A percentile compares a stretch with the other conserved stretches of the same genome.
phyloP scores from a whole-genome alignment of 495 filamentous ascomycete genomes.

The Penicillium nucicola region DNA sequence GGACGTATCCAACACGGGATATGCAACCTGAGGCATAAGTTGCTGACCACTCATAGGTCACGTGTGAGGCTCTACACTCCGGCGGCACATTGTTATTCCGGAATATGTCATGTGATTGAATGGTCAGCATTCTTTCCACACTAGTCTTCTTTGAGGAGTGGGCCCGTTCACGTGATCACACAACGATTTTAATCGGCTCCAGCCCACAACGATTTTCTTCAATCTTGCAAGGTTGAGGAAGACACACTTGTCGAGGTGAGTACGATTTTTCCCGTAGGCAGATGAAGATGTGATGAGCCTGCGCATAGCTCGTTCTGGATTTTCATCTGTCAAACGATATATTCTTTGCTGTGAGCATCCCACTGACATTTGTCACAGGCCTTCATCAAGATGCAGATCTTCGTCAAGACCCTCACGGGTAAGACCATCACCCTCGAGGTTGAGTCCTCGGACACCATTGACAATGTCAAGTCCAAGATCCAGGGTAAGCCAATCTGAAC shows the following conservation, averaged over 20 bases:
- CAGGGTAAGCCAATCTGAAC: slow-evolving; percentile 50
- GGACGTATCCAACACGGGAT: slow-evolving; percentile 8
- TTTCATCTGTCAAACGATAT: background rate
- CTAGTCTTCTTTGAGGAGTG: background rate
- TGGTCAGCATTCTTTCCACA: background rate
- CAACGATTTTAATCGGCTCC: slow-evolving; percentile 45
- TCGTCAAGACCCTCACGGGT: slow-evolving; percentile 99
- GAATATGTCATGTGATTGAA: slow-evolving; percentile 2
- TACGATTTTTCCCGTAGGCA: background rate
- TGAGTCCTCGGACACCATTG: slow-evolving; percentile 98
- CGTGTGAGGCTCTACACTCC: background rate
- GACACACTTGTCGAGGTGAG: slow-evolving; percentile 57
- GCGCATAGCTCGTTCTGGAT: background rate
- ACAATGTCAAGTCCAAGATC: slow-evolving; percentile 98
- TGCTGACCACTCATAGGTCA: background rate
- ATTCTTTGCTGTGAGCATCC: background rate
- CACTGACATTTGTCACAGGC: slow-evolving; percentile 33
- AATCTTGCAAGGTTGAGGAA: slow-evolving; percentile 53
- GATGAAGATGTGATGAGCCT: slow-evolving; percentile 3
- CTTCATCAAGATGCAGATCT: slow-evolving; percentile 89
- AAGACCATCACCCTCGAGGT: slow-evolving; percentile 99
- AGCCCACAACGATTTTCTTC: slow-evolving; percentile 31
- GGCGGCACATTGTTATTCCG: background rate
- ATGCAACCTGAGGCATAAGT: slow-evolving; percentile 8
- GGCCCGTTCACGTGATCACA: slow-evolving; percentile 40